These are phyloP conservation scores for Elaeagnus macrophylla DNA, from an alignment of 306 rosid species.

Conservation along the genomic window DNA sequence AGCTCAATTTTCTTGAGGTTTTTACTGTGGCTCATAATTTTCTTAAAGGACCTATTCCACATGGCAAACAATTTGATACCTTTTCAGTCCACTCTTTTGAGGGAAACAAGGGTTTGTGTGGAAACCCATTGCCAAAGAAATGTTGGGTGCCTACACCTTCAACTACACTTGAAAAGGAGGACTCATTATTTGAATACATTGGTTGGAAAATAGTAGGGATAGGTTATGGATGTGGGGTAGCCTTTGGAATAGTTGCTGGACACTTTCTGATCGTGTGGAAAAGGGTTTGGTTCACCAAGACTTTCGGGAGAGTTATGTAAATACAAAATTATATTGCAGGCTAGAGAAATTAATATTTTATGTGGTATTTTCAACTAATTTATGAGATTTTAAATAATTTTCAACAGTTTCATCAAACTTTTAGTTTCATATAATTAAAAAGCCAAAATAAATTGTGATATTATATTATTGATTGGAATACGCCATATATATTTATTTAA, in stretches of 20 bases:
- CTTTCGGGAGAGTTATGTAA: neutral
- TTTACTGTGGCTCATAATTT: neutral
- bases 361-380: no score
- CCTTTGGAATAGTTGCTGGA: neutral
- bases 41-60: neutral
- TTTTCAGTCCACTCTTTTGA: neutral
- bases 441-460: no score
- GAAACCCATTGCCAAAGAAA: neutral
- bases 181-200: neutral
- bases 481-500: no score
- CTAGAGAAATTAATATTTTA: no score
- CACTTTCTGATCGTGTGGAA: neutral
- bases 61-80: neutral
- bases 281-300: neutral
- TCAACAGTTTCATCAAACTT: no score
- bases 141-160: neutral
- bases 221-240: neutral
- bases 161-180: neutral
- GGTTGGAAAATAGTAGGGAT: neutral
- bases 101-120: neutral
- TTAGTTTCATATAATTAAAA: neutral
- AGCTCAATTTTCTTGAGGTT: neutral
- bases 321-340: no score
- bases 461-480: no score
- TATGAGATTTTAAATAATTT: no score